phyloP scores from a whole-genome alignment of 495 filamentous ascomycete genomes.

The Barbatosphaeria neglecta region DNA sequence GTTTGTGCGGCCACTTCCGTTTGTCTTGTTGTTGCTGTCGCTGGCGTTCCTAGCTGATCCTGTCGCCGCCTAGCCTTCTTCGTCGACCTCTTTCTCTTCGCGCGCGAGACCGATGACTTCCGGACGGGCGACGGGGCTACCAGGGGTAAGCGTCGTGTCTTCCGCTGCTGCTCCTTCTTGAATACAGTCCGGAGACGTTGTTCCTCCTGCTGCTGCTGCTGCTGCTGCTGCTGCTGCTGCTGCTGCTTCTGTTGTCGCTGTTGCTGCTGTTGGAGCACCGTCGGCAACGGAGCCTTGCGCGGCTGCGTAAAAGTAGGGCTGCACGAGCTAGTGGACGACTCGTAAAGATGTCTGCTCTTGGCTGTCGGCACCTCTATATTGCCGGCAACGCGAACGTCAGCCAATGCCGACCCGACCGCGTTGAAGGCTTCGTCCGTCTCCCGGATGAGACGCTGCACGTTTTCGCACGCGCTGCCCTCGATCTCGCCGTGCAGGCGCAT shows the following conservation, averaged over 20 bases:
- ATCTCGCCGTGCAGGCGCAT: neutral
- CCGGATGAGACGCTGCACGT: constrained; percentile 30
- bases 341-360: neutral
- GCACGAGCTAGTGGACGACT: neutral
- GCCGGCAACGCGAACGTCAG: constrained; percentile 14
- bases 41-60: constrained; percentile 14
- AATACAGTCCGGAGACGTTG: neutral
- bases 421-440: constrained; percentile 35
- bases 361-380: constrained; percentile 3
- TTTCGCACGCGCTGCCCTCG: constrained; percentile 7
- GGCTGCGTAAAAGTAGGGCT: neutral
- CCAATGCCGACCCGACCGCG: constrained; percentile 18
- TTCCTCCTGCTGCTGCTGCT: neutral
- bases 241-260: neutral
- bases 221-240: neutral
- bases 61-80: constrained; percentile 27
- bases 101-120: constrained; percentile 10
- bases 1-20: neutral
- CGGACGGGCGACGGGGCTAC: constrained; percentile 6
- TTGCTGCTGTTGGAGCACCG: neutral
- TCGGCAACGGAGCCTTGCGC: neutral
- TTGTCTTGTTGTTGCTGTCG: too few species aligned
- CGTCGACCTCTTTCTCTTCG: constrained; percentile 28
- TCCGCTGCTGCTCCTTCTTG: constrained; percentile 3
- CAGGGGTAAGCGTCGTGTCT: neutral